Evolutionary conservation across 192 early-diverging fungal genomes (phyloP).

Genomic region (Kappamyces sp.): DNA sequence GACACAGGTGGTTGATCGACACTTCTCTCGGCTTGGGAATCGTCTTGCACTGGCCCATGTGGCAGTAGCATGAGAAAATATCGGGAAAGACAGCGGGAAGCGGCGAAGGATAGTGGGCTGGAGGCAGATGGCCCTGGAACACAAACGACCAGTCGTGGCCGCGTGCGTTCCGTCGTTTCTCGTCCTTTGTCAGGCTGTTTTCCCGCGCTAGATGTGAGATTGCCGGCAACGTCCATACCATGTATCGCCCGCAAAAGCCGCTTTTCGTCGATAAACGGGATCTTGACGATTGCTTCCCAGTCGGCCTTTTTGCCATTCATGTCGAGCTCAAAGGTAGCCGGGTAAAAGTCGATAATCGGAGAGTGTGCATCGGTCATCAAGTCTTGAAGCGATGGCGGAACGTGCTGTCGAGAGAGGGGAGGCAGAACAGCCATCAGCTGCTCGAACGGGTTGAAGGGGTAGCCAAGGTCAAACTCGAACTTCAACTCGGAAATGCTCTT

Average conservation of each 20-base stretch:
- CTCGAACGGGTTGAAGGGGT: slow-evolving; percentile 86
- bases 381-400: slow-evolving; percentile 40
- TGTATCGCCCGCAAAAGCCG: slow-evolving; percentile 70
- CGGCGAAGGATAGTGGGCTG: slow-evolving; percentile 49
- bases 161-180: slow-evolving; percentile 65
- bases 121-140: slow-evolving; percentile 31
- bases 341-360: slow-evolving; percentile 94
- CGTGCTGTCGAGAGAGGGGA: slow-evolving; percentile 61
- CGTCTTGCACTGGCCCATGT: slow-evolving; percentile 43
- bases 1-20: slow-evolving; percentile 55
- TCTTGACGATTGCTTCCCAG: slow-evolving; percentile 85
- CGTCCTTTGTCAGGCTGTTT: slow-evolving; percentile 62
- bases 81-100: slow-evolving; percentile 63
- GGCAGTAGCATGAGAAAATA: slow-evolving; percentile 49
- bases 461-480: slow-evolving; percentile 74
- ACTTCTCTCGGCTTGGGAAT: slow-evolving; percentile 52
- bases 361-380: slow-evolving; percentile 80
- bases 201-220: slow-evolving; percentile 45
- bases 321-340: slow-evolving; percentile 80
- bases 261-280: slow-evolving; percentile 91
- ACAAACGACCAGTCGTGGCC: slow-evolving; percentile 62
- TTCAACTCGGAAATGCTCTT: slow-evolving; percentile 64
- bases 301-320: slow-evolving; percentile 92
- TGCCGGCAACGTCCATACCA: slow-evolving; percentile 15
- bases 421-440: slow-evolving; percentile 97